Base-by-base conservation (phyloP, 352 stramenopile species). In the Globisporangium sylvaticum region DNA sequence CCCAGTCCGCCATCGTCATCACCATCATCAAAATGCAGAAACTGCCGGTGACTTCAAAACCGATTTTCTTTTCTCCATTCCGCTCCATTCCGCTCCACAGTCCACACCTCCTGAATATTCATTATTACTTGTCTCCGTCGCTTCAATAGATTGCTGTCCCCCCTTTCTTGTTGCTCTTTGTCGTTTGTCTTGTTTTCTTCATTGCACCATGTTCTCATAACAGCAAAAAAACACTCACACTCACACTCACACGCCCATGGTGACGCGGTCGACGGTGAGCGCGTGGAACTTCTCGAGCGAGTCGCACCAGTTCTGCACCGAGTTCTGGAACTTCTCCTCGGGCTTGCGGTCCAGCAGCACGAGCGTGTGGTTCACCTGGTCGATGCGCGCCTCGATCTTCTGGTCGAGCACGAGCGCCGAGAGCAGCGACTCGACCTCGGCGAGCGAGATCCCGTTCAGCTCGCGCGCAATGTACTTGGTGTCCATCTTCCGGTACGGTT, bases 401-500 rank as follows among this genome's bases (percentile, higher is more conserved):
- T 89, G 89, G 80, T 99, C 92, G 57, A 98, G 73, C 64, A 98
- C 97, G 4, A 98, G 75, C 60, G 85, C 76, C 56, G 97, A 95
- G 31, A 98, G 70, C 58, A 99, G 75, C 58, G 84, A 92, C 69
- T 99, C 95, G 4, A 98, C 94, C 63, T 98, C 92, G 0, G 78
- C 72, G 1, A 96, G 72, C 3, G 89, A 79, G 68, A 99, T 97
- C 62, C 76, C 84, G 55, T 98, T 98, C 6, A 99, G 76, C 76
- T 98, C 92, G 7, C 79, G 79, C 10, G 95, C 87, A 66, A 99
- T 96, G 69, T 97, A 97, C 34, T 74, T 64, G 7, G 97, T 88
- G 52, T 94, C 90, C 78, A 98, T 97, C n/a, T 87, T 88, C 27
- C 91, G 89, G 71, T 98, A 99, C 1, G 95, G 95, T 53, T 90